Percentiles rank a stretch among this genome's conserved stretches.
Evolutionary conservation across 78 protist genomes (phyloP).

Genomic region (Tieghemostelium lacteum): DNA sequence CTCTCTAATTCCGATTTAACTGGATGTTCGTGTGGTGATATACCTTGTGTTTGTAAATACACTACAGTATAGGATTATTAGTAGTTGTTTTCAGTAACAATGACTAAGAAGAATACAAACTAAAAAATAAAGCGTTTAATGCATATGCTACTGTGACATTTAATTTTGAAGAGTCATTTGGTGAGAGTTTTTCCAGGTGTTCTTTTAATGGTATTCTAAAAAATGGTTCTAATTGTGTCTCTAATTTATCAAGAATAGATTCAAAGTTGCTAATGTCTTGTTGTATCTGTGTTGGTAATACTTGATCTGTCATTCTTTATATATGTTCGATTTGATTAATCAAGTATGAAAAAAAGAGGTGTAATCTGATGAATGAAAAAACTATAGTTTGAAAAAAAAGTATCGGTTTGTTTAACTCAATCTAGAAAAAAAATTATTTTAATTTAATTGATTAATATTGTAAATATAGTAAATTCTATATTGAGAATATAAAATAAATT

Average conservation of each 20-base stretch:
- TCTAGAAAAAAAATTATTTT: no score
- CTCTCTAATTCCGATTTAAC: slow-evolving; percentile 60
- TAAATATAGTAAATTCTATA: no score
- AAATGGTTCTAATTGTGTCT: slow-evolving; percentile 47
- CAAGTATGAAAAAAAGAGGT: no score
- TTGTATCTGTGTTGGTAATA: slow-evolving; percentile 56
- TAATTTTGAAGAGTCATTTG: slow-evolving; percentile 47
- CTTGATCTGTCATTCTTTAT: slow-evolving; percentile 29
- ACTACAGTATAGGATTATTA: no score
- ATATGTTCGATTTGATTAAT: background rate
- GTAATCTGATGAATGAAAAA: no score
- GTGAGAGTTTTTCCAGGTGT: slow-evolving; percentile 33
- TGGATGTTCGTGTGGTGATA: slow-evolving; percentile 60
- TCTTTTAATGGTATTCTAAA: slow-evolving; percentile 51
- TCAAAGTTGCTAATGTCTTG: slow-evolving; percentile 58
- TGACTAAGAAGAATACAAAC: no score
- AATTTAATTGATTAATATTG: no score
- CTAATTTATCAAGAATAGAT: slow-evolving; percentile 26
- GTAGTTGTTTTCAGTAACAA: no score
- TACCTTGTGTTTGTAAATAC: slow-evolving; percentile 80
- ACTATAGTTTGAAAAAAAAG: no score
- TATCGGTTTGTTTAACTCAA: no score
- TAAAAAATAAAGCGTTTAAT: slow-evolving; percentile 64
- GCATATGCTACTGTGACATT: slow-evolving; percentile 60
- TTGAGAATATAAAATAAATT: no score